Conservation (phyloP, 352 stramenopile species). For the Phytophthora sansomeana region DNA sequence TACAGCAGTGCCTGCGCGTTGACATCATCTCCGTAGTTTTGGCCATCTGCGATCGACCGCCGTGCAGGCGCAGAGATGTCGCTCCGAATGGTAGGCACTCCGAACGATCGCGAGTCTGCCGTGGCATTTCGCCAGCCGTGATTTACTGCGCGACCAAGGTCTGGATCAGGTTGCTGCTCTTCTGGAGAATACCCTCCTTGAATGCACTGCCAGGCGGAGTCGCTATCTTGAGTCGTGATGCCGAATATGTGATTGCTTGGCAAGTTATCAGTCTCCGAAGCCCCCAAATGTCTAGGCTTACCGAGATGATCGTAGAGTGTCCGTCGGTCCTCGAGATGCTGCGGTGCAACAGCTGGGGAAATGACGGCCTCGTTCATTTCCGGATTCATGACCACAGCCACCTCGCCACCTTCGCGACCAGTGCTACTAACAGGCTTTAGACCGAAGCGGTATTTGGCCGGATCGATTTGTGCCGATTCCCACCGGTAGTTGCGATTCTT, state of each 20-base stretch:
- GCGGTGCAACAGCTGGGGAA: conserved; percentile 53
- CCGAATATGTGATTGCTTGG: conserved; percentile 72
- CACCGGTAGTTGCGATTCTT: conserved; percentile 88
- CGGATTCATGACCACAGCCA: conserved; percentile 66
- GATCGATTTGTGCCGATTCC: conserved; percentile 71
- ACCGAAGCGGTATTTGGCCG: conserved; percentile 77
- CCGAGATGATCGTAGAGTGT: conserved; percentile 81
- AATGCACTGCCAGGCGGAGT: conserved; percentile 80
- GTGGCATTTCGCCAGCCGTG: conserved; percentile 88
- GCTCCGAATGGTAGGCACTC: conserved; percentile 84
- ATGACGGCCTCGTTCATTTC: conserved; percentile 70
- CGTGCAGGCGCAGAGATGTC: conserved; percentile 81
- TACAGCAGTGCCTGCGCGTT: conserved; percentile 86
- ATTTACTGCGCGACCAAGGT: conserved; percentile 85
- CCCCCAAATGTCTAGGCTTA: conserved; percentile 67
- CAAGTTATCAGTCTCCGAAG: conserved; percentile 43
- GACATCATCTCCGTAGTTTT: conserved; percentile 93
- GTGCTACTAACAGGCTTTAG: conserved; percentile 41
- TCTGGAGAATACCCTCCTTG: conserved; percentile 82
- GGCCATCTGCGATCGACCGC: conserved; percentile 86
- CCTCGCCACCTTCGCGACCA: conserved; percentile 49
- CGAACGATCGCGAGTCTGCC: conserved; percentile 70
- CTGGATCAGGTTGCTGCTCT: conserved; percentile 82
- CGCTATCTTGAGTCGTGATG: conserved; percentile 53
- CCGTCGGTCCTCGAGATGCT: conserved; percentile 80